These are phyloP conservation scores for Paraglomus brasilianum DNA, from an alignment of 192 early-diverging fungal genomes.

Conservation along the genomic window DNA sequence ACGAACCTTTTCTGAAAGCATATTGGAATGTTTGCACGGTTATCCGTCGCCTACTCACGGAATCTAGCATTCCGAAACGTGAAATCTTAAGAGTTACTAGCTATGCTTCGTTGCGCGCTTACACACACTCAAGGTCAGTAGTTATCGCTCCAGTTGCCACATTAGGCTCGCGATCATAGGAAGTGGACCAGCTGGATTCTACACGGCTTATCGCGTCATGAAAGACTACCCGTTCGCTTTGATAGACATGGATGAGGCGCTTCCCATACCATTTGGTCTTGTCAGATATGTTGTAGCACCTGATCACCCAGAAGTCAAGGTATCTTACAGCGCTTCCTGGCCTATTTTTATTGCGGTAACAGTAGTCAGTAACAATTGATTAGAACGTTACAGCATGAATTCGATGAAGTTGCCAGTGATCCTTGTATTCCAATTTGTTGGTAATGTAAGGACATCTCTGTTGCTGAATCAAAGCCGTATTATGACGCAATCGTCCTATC, in stretches of 20 bases:
- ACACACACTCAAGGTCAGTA: too few relatives aligned
- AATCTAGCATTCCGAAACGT: too few relatives aligned
- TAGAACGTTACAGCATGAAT: constrained; percentile 86
- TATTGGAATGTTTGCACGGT: too few relatives aligned
- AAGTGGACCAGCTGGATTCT: constrained; percentile 87
- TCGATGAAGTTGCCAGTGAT: constrained; percentile 73
- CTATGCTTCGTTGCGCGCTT: too few relatives aligned
- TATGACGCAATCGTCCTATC: constrained; percentile 83
- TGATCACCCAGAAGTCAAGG: constrained; percentile 97
- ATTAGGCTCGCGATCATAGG: constrained; percentile 69
- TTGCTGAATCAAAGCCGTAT: constrained; percentile 50
- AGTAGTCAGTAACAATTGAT: constrained; percentile 12
- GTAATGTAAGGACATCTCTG: constrained; percentile 64
- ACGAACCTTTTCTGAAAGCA: too few relatives aligned
- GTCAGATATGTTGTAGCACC: constrained; percentile 95
- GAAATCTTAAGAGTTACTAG: too few relatives aligned
- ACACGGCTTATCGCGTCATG: constrained; percentile 81
- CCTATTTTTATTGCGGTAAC: not conserved
- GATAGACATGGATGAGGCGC: constrained; percentile 84
- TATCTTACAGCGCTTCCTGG: constrained; percentile 35
- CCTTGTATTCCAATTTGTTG: constrained; percentile 73
- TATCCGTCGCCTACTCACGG: too few relatives aligned
- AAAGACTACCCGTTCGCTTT: constrained; percentile 48
- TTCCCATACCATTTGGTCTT: constrained; percentile 86
- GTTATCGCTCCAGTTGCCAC: too few relatives aligned